These are phyloP conservation scores for Rutstroemia sp. DNA, from an alignment of 2,329 filamentous ascomycete genomes.

Conservation along the genomic window DNA sequence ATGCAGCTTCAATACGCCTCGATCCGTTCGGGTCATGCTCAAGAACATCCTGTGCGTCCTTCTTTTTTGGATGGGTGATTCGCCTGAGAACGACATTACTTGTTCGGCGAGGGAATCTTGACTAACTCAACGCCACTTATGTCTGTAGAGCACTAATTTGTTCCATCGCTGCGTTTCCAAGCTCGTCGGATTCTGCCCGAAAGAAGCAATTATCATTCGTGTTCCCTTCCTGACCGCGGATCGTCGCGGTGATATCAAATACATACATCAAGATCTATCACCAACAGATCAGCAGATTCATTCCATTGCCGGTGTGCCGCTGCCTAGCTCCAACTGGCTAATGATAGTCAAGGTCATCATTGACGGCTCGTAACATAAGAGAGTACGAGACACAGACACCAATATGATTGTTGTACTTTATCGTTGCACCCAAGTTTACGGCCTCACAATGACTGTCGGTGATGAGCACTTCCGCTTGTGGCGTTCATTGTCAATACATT, in stretches of 20 bases:
- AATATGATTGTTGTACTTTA: constrained; percentile 5
- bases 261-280: constrained; percentile 12
- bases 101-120: not conserved
- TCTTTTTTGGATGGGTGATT: too few species aligned
- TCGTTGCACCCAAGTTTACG: constrained; percentile 1
- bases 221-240: not conserved
- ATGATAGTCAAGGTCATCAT: constrained; percentile 22
- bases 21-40: not conserved
- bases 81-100: not conserved
- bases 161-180: not conserved
- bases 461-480: constrained; percentile 6
- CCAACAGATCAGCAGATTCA: constrained; percentile 17
- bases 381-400: constrained; percentile 11
- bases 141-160: not conserved
- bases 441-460: constrained; percentile 6
- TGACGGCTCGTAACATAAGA: constrained; percentile 21
- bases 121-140: not conserved
- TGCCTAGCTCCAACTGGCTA: constrained; percentile 11
- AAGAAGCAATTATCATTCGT: constrained; percentile 8
- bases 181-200: not conserved
- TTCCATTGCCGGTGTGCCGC: constrained; percentile 7
- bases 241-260: constrained; percentile 6
- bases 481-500: not conserved
- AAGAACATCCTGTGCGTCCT: too few species aligned
- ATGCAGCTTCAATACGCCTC: not conserved